Conservation (phyloP, 345 rosid genomes). For the Stellera chamaejasme region DNA sequence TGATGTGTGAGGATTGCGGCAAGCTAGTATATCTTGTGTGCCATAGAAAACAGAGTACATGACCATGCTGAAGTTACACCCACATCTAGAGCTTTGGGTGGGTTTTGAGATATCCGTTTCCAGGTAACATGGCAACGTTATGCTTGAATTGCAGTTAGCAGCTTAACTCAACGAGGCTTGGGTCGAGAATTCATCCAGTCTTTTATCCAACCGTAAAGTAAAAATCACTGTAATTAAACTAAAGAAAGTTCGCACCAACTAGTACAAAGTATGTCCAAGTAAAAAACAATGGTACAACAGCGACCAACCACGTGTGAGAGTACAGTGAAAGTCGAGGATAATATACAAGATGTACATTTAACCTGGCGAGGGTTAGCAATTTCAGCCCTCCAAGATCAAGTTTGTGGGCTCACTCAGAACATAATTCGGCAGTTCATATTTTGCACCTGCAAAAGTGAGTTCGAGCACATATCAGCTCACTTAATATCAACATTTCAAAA, state of each 20-base stretch:
- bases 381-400: constrained; percentile 49
- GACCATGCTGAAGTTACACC: too few relatives aligned
- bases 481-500: not conserved
- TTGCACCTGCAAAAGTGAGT: constrained; percentile 57
- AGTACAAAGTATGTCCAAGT: not conserved
- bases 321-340: constrained; percentile 7
- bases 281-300: not conserved
- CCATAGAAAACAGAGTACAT: too few relatives aligned
- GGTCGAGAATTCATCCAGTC: not conserved
- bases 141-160: not conserved
- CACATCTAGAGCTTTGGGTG: too few relatives aligned
- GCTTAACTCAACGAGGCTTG: not conserved
- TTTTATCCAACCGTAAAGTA: constrained; percentile 3
- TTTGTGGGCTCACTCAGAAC: constrained; percentile 90
- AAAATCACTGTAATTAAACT: not conserved
- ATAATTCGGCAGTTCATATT: constrained; percentile 89
- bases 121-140: too few relatives aligned
- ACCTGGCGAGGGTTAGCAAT: not conserved
- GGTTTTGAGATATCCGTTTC: too few relatives aligned
- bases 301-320: not conserved
- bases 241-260: constrained; percentile 1
- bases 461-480: too few relatives aligned
- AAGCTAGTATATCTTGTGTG: too few relatives aligned
- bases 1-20: too few relatives aligned
- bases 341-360: constrained; percentile 25